Evolutionary conservation across 2,329 filamentous ascomycete species (phyloP).

Genomic region (Fusarium vanettenii): DNA sequence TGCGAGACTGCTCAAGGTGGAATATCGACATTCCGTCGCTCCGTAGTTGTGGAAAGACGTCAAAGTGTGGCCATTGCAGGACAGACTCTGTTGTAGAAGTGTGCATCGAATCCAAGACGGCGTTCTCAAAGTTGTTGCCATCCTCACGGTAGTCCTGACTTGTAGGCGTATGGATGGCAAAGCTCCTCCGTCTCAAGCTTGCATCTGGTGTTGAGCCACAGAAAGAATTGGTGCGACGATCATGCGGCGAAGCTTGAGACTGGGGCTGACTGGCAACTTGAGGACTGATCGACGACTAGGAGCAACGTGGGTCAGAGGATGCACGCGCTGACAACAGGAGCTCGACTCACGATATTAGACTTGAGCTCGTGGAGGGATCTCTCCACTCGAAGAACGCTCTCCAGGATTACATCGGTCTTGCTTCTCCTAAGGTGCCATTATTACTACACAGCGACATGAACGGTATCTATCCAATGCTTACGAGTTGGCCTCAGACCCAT

Average conservation of each 20-base stretch:
- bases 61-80: constrained; percentile 63
- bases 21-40: constrained; percentile 59
- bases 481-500: constrained; percentile 58
- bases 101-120: constrained; percentile 61
- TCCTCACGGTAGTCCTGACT: constrained; percentile 36
- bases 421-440: constrained; percentile 50
- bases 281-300: constrained; percentile 14
- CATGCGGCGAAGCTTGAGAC: constrained; percentile 31
- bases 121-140: constrained; percentile 54
- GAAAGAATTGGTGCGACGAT: constrained; percentile 35
- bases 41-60: constrained; percentile 56
- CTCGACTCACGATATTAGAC: constrained; percentile 51
- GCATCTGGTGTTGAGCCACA: constrained; percentile 37
- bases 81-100: constrained; percentile 63
- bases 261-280: constrained; percentile 20
- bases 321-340: too few relatives aligned
- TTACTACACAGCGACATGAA: constrained; percentile 10
- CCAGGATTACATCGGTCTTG: constrained; percentile 64
- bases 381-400: constrained; percentile 61
- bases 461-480: constrained; percentile 39
- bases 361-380: constrained; percentile 58
- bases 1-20: constrained; percentile 57
- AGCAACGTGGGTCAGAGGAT: not conserved
- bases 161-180: constrained; percentile 37
- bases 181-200: constrained; percentile 37